These are phyloP conservation scores for Ogataea angusta DNA, from an alignment of 805 yeast genomes.

Conservation along the genomic window DNA sequence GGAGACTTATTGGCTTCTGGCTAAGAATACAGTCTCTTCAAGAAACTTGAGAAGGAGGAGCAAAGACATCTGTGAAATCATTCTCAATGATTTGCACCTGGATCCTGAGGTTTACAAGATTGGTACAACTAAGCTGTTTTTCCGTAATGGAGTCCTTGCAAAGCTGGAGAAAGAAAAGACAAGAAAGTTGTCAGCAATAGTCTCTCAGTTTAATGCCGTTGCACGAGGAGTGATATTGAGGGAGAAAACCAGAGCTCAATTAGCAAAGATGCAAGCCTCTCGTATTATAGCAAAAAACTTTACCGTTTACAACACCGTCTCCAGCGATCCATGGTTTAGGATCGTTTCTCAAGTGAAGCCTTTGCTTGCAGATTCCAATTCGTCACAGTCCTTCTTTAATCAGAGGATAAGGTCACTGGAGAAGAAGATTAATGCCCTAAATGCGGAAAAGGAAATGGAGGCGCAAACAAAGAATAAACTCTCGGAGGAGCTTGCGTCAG, in stretches of 20 bases:
- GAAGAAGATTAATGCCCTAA: conserved; percentile 52
- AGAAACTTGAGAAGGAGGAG: conserved; percentile 35
- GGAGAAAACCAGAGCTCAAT: conserved; percentile 38
- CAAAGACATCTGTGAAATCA: conserved; percentile 66
- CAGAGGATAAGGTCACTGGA: conserved; percentile 55
- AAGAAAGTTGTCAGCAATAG: conserved; percentile 48
- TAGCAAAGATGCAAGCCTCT: conserved; percentile 68
- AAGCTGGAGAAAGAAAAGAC: conserved; percentile 78
- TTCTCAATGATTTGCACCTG: conserved; percentile 60
- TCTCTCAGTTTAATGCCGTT: conserved; percentile 61
- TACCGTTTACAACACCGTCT: conserved; percentile 44
- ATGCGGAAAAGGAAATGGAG: conserved; percentile 29
- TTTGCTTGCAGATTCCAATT: conserved; percentile 40
- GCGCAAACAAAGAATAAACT: conserved; percentile 44
- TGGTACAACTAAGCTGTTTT: conserved; percentile 71
- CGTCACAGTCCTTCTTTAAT: conserved; percentile 45
- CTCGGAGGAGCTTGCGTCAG: conserved; percentile 32
- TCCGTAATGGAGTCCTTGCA: conserved; percentile 75
- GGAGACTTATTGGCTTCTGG: conserved; percentile 68
- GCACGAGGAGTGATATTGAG: conserved; percentile 66
- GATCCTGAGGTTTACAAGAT: conserved; percentile 59
- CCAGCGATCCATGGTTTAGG: conserved; percentile 74
- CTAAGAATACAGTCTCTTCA: conserved; percentile 39
- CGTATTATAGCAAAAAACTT: conserved; percentile 64
- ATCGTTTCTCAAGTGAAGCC: conserved; percentile 74